These are phyloP conservation scores for Globisporangium iwayamae DNA, from an alignment of 352 stramenopile species.

Conservation along the genomic window DNA sequence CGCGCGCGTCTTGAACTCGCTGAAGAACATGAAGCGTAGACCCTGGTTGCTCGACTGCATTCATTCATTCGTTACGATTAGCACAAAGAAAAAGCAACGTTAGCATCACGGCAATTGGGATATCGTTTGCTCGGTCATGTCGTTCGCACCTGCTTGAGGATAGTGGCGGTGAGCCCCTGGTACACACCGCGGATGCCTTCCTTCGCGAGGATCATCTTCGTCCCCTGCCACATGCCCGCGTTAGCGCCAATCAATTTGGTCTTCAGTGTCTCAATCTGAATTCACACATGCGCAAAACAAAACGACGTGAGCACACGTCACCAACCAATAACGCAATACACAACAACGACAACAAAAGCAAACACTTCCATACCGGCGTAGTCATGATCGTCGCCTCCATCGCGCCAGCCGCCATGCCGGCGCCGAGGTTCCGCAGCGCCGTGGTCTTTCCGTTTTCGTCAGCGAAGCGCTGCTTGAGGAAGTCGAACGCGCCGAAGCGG, in stretches of 20 bases:
- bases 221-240: constrained; percentile 85
- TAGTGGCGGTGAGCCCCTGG: constrained; percentile 91
- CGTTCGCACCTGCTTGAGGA: constrained; percentile 88
- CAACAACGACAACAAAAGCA: constrained; percentile 7
- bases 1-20: constrained; percentile 90
- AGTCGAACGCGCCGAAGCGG: constrained; percentile 94
- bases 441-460: constrained; percentile 90
- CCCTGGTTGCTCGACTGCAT: constrained; percentile 91
- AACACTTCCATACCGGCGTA: constrained; percentile 59
- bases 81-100: background rate
- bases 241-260: constrained; percentile 98
- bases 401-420: constrained; percentile 91
- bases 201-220: constrained; percentile 90
- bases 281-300: background rate
- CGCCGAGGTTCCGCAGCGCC: constrained; percentile 88
- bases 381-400: constrained; percentile 91
- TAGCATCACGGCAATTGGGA: background rate
- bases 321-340: constrained; percentile 1
- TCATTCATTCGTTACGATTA: background rate
- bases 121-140: no score
- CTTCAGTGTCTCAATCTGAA: constrained; percentile 93
- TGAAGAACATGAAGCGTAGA: constrained; percentile 97
- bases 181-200: constrained; percentile 92
- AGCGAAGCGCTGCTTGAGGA: constrained; percentile 79
- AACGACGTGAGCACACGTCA: background rate